Base-by-base conservation (phyloP, 495 filamentous ascomycete genomes). In the Aspergillus indologenus region DNA sequence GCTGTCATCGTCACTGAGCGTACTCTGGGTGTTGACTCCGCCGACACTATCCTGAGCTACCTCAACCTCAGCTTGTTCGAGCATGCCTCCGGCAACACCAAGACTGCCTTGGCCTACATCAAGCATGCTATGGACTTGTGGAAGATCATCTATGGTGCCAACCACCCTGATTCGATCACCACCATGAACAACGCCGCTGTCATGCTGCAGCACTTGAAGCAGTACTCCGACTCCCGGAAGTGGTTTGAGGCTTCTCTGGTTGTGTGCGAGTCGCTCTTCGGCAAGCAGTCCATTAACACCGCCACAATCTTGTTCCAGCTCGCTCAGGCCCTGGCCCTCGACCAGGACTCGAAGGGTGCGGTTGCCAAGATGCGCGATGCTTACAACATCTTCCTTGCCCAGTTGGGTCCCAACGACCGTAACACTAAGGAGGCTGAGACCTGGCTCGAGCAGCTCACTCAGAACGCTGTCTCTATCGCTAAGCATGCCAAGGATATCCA, bases 111-210 rank as follows among this genome's bases (percentile, higher is more conserved):
- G 50, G 78, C 80, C 2, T 96, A 95, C 71, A 85, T 96, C 61
- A 90, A 88, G 68, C 95, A 98, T 67, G 94, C 95, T 14, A 85
- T 99, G 67, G 87, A 94, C 63, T 80, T 98, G 56, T 97, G 92
- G 93, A 96, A 97, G 80, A 82, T 97, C 70, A 91, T 97, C 69
- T 98, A 96, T 68, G 95, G 95, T 45, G 74, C 85, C 14, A 87
- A 89, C 68, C 95, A 99, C 75, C 95, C 95, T 2, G 95, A 99
- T 73, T 94, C 91, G 17, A 96, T 98, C 75, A 99, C 95, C 14
- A 97, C 95, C 29, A 87, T 98, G 74, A 99, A 98, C 82, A 99
- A 99, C 70, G 92, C 90, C 15, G 95, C 95, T 14, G 94, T 98
- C 24, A 99, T 99, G 95, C 84, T 98, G 49, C 95, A 98, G 76